Base-by-base conservation (phyloP, 169 alveolate species). In the Babesia sp. region DNA sequence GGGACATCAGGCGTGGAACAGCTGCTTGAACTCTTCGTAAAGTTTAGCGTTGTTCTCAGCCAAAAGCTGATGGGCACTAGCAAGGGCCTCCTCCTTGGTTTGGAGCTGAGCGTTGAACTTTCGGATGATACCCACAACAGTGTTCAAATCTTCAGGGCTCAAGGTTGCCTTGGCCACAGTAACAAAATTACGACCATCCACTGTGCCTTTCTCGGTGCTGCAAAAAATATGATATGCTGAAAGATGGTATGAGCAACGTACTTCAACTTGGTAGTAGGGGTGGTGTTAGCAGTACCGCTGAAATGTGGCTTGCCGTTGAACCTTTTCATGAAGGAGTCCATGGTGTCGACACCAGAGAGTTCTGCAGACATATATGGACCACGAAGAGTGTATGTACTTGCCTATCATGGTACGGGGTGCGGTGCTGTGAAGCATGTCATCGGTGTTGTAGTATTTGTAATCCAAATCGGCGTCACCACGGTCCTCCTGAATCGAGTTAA, bases 31-130 rank as follows among this genome's bases (percentile, higher is more conserved):
- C 36, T 78, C 86, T 28, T 78, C 86, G 44, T 45, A 68, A 29
- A 68, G 46, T 29, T 44, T 54, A 18, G 73, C 37, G 68, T 72
- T n/a, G 36, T 33, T 48, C 18, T 80, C 83, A n/a, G 94, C 95
- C 55, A 82, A 60, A 18, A 82, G 70, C 18, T 45, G 86, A 39
- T 53, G 85, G 20, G 90, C 91, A 41, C 75, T 80, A 39, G 86
- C 67, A 37, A 86, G 37, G 8, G 94, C 85, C 55, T 88, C 94
- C 31, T 91, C 94, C 56, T 92, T 78, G 29, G 92, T 84, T 64
- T 84, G 94, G 63, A 83, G 91, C 71, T 93, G 95, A 53, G 88
- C 90, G 83, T 93, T 93, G 45, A 93, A 83, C 67, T 91, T 86
- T 69, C 91, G 90, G 51, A 93, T 93, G 80, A 85, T 90, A 28